Conservation (phyloP, 331 rosid species). For the Pyracantha coccinea region DNA sequence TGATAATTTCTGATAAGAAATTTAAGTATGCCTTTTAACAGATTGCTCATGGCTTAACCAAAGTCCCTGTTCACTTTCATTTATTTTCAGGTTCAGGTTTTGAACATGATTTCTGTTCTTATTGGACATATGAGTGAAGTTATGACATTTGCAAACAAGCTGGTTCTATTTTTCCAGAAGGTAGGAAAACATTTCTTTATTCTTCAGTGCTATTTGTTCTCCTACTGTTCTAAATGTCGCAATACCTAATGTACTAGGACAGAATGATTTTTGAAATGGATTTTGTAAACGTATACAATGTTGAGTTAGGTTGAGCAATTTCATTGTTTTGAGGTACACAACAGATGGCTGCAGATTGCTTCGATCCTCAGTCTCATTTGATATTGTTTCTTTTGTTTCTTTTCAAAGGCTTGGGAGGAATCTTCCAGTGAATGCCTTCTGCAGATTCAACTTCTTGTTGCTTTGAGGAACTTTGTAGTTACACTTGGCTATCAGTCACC, state of each 20-base stretch:
- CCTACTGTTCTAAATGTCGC: background rate
- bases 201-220: slow-evolving; percentile 4
- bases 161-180: slow-evolving; percentile 88
- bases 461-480: slow-evolving; percentile 83
- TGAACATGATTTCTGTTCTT: slow-evolving; percentile 77
- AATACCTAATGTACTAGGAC: background rate
- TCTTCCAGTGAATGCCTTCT: slow-evolving; percentile 91
- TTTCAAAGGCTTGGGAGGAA: slow-evolving; percentile 84
- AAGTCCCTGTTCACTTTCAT: slow-evolving; percentile 15
- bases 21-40: background rate
- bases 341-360: background rate
- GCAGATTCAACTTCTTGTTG: slow-evolving; percentile 92
- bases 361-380: slow-evolving; percentile 5
- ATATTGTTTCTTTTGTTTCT: slow-evolving; percentile 3
- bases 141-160: slow-evolving; percentile 60
- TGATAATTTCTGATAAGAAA: background rate
- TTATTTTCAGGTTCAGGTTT: slow-evolving; percentile 79
- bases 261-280: background rate
- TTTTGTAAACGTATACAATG: background rate
- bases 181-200: slow-evolving; percentile 24
- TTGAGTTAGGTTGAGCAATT: background rate
- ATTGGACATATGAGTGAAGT: slow-evolving; percentile 71
- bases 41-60: background rate
- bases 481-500: slow-evolving; percentile 87
- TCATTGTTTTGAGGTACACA: background rate